Base-by-base conservation (phyloP, 805 yeast species). In the Pachysolen tannophilus region DNA sequence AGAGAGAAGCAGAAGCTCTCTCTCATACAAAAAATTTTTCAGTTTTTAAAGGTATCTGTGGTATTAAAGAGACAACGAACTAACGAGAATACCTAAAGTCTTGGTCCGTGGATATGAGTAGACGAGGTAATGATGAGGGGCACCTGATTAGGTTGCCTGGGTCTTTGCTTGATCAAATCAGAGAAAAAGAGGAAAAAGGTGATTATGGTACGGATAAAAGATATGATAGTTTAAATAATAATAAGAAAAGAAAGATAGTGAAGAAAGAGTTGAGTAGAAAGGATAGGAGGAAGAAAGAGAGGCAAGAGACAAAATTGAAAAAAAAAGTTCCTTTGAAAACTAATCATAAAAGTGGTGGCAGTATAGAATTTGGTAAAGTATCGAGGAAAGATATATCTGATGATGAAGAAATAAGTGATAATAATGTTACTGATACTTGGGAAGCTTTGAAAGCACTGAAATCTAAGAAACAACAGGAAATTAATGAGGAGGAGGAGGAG, bases 121-220 rank as follows among this genome's bases (percentile, higher is more conserved):
- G n/a, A n/a, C n/a, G n/a, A n/a, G n/a, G n/a, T 23, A 23, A 23
- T 5, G 26, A 23, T 7, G 37, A 33, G 18, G 42, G 42, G 17
- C 63, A 54, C 32, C 55, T 55, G n/a, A 60, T 65, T 28, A 56
- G 58, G 30, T 54, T 67, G 31, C 73, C 73, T 2, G 68, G 67
- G 11, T 55, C 49, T 18, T 44, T 67, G 29, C 47, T 67, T 23
- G 72, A 67, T 35, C 61, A 56, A 42, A 64, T 67, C 30, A 49
- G 60, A 26, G 51, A 49, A 14, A 55, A 48, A 9, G 62, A 50
- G 8, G 61, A 57, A 17, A 49, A 46, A 18, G 60, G 61, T 10
- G 55, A 47, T 10, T 64, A 65, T 34, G 60, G 42, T n/a, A 34
- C 42, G 16, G 63, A 60, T 37, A 50, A 45, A 25, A 43, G 60